phyloP scores from a whole-genome alignment of 257 asterid species.

The Nemophila menziesii region DNA sequence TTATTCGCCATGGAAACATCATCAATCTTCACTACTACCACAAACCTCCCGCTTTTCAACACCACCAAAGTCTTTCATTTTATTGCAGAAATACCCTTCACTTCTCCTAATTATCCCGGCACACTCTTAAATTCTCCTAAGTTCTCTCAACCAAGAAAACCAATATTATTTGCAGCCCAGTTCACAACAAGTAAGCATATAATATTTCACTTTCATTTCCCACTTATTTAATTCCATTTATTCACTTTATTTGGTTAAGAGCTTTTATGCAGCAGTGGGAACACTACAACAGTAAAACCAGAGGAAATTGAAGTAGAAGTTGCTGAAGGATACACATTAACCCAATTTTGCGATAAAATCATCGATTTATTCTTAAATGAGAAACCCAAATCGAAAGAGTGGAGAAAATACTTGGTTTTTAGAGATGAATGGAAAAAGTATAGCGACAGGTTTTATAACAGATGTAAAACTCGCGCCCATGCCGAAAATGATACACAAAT shows the following conservation, averaged over 20 bases:
- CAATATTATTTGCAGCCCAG: slow-evolving; percentile 11
- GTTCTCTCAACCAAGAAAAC: slow-evolving; percentile 15
- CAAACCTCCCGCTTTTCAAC: slow-evolving; percentile 27
- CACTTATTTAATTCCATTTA: not conserved
- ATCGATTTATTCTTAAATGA: slow-evolving; percentile 70
- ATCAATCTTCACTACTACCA: slow-evolving; percentile 16
- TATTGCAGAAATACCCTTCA: slow-evolving; percentile 23
- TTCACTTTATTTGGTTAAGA: slow-evolving; percentile 17
- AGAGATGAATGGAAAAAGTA: slow-evolving; percentile 80
- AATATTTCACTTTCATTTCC: not conserved
- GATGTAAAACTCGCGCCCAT: slow-evolving; percentile 51
- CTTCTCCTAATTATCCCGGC: slow-evolving; percentile 19
- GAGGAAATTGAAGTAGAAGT: slow-evolving; percentile 43
- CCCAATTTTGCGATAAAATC: slow-evolving; percentile 75
- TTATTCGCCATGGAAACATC: slow-evolving; percentile 11
- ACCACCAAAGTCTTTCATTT: slow-evolving; percentile 21
- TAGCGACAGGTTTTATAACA: slow-evolving; percentile 44
- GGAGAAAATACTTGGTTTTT: slow-evolving; percentile 65
- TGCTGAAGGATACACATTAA: slow-evolving; percentile 71
- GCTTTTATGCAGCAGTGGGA: slow-evolving; percentile 15
- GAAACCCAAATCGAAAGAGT: slow-evolving; percentile 75
- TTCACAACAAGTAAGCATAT: slow-evolving; percentile 13
- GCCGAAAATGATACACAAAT: slow-evolving; percentile 39
- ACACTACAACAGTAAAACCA: slow-evolving; percentile 24
- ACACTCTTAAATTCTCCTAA: slow-evolving; percentile 13